Percentiles rank a stretch among this genome's conserved stretches.
Evolutionary conservation across 1,139 yeast genomes (phyloP).

Genomic region (Kluyveromyces sp.): DNA sequence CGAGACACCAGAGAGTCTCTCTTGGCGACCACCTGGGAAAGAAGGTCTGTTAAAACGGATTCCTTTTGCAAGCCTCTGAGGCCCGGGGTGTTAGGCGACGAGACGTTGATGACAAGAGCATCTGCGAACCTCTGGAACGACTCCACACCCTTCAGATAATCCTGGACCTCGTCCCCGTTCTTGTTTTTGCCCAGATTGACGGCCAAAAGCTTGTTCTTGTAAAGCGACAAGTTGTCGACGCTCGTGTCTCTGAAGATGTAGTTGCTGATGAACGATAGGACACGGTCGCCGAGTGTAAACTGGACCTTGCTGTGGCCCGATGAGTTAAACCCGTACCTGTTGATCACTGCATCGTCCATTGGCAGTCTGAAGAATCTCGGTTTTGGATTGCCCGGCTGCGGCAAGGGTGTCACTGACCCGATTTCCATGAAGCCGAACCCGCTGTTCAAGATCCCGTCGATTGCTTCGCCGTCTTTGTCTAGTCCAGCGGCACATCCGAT

Average conservation of each 20-base stretch:
- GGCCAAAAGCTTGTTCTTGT: slow-evolving; percentile 62
- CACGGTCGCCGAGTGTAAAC: no score
- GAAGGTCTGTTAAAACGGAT: slow-evolving; percentile 57
- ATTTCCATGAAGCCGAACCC: slow-evolving; percentile 91
- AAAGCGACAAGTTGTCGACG: slow-evolving; percentile 47
- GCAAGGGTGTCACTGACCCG: slow-evolving; percentile 86
- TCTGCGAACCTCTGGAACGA: slow-evolving; percentile 81
- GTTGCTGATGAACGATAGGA: slow-evolving; percentile 35
- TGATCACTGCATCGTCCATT: slow-evolving; percentile 82
- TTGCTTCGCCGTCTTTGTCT: slow-evolving; percentile 92
- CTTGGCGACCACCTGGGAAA: slow-evolving; percentile 57
- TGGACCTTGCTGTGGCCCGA: slow-evolving; percentile 87
- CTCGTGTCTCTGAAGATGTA: slow-evolving; percentile 23
- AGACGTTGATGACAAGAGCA: slow-evolving; percentile 83
- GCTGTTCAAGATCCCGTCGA: slow-evolving; percentile 65
- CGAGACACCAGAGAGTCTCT: slow-evolving; percentile 44
- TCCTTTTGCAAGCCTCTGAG: slow-evolving; percentile 80
- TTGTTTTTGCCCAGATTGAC: slow-evolving; percentile 90
- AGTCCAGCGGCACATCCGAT: slow-evolving; percentile 94
- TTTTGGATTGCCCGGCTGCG: slow-evolving; percentile 89
- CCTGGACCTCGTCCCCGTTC: slow-evolving; percentile 80
- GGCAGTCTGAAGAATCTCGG: slow-evolving; percentile 87
- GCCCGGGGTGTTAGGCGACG: slow-evolving; percentile 96
- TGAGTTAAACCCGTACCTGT: slow-evolving; percentile 92
- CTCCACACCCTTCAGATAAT: slow-evolving; percentile 77